These are phyloP conservation scores for Hypocreales sp. DNA, from an alignment of 2,329 filamentous ascomycete genomes.

Conservation along the genomic window DNA sequence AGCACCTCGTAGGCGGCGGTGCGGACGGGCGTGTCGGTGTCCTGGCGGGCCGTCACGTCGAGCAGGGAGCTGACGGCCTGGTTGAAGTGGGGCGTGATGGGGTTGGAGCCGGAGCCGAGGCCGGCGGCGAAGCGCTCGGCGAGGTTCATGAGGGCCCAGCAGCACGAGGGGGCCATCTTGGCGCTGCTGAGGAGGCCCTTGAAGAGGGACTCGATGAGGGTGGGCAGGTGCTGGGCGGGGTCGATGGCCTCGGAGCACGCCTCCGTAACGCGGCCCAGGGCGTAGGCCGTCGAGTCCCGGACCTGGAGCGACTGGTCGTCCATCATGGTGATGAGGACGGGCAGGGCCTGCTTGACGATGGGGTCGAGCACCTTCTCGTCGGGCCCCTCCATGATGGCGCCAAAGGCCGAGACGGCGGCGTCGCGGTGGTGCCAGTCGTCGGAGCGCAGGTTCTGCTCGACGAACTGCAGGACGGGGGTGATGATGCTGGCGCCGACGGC, in stretches of 20 bases:
- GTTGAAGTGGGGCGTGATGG: constrained; percentile 84
- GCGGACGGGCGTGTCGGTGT: constrained; percentile 75
- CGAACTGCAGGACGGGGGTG: constrained; percentile 73
- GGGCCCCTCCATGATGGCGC: constrained; percentile 96
- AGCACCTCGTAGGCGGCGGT: constrained; percentile 96
- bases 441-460: constrained; percentile 75
- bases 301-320: constrained; percentile 80
- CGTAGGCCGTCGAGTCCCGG: constrained; percentile 90
- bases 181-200: constrained; percentile 76
- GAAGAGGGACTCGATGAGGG: constrained; percentile 79
- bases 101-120: constrained; percentile 59
- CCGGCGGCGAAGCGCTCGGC: constrained; percentile 91
- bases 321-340: constrained; percentile 84
- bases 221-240: constrained; percentile 63
- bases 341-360: constrained; percentile 88
- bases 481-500: constrained; percentile 77
- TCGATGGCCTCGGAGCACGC: constrained; percentile 86
- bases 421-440: constrained; percentile 94
- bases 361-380: constrained; percentile 85
- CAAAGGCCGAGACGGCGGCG: constrained; percentile 91
- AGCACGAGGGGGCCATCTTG: constrained; percentile 97
- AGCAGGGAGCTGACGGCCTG: constrained; percentile 77
- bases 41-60: constrained; percentile 66
- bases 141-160: constrained; percentile 97
- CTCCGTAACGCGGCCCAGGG: constrained; percentile 90